Conservation (phyloP, 305 asterid species). For the Coffea humblotiana region DNA sequence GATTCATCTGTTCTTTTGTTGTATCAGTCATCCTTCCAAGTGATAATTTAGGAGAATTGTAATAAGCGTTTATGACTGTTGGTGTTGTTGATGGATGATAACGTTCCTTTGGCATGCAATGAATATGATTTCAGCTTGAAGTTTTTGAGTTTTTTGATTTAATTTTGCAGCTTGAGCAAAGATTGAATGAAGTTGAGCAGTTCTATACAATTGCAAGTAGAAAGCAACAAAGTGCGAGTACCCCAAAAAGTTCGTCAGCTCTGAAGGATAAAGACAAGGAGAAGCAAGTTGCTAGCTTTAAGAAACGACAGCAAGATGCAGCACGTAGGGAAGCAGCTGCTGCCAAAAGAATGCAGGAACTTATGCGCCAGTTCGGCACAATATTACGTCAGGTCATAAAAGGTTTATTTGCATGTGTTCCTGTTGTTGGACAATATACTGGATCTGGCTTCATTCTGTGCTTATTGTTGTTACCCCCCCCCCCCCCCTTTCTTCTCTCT, state of each 20-base stretch:
- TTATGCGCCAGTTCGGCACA: constrained; percentile 64
- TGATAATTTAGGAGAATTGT: neutral
- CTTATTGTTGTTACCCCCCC: neutral
- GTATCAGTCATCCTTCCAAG: neutral
- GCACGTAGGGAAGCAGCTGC: constrained; percentile 76
- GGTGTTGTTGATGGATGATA: neutral
- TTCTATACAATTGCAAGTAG: constrained; percentile 56
- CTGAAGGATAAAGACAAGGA: constrained; percentile 69
- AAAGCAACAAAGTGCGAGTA: constrained; percentile 39
- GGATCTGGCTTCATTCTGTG: neutral
- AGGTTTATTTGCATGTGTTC: constrained; percentile 7
- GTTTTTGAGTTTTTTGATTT: neutral
- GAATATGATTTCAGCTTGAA: neutral
- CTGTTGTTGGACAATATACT: neutral
- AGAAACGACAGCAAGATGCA: constrained; percentile 72
- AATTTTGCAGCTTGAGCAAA: constrained; percentile 65
- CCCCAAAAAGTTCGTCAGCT: constrained; percentile 46
- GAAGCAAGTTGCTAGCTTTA: constrained; percentile 42
- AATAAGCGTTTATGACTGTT: neutral
- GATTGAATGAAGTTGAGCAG: constrained; percentile 65
- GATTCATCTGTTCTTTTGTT: neutral
- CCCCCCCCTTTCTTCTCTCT: neutral
- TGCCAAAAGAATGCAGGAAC: constrained; percentile 85
- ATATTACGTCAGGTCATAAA: constrained; percentile 57
- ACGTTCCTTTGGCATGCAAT: neutral